Base-by-base conservation (phyloP, 352 stramenopile species). In the Phytopythium helicoides region DNA sequence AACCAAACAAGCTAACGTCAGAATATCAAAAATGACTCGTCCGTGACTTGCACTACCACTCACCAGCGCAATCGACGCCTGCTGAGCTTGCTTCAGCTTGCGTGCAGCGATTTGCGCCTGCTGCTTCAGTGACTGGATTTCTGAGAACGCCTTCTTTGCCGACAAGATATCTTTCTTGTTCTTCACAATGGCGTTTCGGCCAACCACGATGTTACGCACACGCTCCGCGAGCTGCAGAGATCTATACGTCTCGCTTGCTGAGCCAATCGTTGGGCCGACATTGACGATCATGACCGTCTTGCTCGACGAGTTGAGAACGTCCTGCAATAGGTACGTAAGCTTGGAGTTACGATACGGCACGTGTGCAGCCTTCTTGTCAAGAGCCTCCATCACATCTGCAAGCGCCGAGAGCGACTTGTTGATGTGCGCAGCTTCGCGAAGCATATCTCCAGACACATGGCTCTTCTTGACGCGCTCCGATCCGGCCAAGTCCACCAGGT, bases 281-380 rank as follows among this genome's bases (percentile, higher is more conserved):
- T 94, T 94, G 31, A 97, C 86, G 60, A 98, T 96, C 88, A 98
- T 98, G 26, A 97, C 75, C 9, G 92, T 97, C 74, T 98, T 98
- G 56, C 81, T 91, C 26, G 77, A 87, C 22, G 81, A 86, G 42
- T 92, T 89, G 57, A 87, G 86, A 54, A 91, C 92, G 79, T 98
- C 94, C 68, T 98, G 87, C 7, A 99, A 67, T 34, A 99, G 64
- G 56, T 96, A 95, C n/a, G 97, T 99, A 8, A 99, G 83, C 76
- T 99, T 99, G 6, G 89, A 98, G 69, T 99, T 98, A 64, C 96
- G 80, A 59, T 98, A 99, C 36, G 96, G 96, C 31, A 99, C 87
- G 64, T 98, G 94, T 23, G 70, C 59, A 37, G 86, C 70, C 69
- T 97, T 97, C 56, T 89, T 90, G 59, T 95, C 87, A 25, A 98